Evolutionary conservation across 2,329 filamentous ascomycete genomes (phyloP).

Genomic region (Pseudogymnoascus sp.): DNA sequence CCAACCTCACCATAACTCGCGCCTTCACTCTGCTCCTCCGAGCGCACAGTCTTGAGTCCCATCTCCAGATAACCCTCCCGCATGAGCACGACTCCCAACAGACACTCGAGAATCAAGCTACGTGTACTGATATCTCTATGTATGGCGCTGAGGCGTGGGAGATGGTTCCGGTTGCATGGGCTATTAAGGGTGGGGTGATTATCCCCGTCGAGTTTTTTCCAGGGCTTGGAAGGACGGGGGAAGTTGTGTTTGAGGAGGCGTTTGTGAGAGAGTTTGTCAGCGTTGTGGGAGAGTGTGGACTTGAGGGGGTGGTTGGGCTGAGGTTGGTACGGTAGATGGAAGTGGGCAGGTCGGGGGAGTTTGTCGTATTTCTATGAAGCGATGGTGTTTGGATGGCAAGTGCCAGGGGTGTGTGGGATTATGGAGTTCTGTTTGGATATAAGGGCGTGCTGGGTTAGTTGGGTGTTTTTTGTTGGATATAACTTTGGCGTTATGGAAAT

Average conservation of each 20-base stretch:
- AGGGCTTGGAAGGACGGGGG: not conserved
- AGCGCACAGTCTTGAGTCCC: not conserved
- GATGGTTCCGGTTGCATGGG: not conserved
- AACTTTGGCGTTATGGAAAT: not conserved
- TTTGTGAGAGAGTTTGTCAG: not conserved
- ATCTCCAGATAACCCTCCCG: not conserved
- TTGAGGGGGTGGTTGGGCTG: constrained; percentile 2
- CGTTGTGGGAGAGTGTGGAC: not conserved
- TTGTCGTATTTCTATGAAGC: not conserved
- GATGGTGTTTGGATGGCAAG: not conserved
- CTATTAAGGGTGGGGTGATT: not conserved
- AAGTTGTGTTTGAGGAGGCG: not conserved
- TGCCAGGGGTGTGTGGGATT: not conserved
- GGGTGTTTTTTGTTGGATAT: not conserved
- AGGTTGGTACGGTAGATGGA: not conserved
- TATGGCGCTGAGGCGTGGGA: not conserved
- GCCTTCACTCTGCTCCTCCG: not conserved
- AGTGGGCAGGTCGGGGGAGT: not conserved
- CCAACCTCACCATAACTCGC: not conserved
- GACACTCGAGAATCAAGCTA: not conserved
- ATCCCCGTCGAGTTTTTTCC: not conserved
- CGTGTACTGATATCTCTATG: not conserved
- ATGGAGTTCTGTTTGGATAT: not conserved
- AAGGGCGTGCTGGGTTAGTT: not conserved
- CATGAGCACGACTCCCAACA: not conserved